Conservation (phyloP, 2,329 filamentous ascomycete genomes). For the Paracoccidioides lutzii region DNA sequence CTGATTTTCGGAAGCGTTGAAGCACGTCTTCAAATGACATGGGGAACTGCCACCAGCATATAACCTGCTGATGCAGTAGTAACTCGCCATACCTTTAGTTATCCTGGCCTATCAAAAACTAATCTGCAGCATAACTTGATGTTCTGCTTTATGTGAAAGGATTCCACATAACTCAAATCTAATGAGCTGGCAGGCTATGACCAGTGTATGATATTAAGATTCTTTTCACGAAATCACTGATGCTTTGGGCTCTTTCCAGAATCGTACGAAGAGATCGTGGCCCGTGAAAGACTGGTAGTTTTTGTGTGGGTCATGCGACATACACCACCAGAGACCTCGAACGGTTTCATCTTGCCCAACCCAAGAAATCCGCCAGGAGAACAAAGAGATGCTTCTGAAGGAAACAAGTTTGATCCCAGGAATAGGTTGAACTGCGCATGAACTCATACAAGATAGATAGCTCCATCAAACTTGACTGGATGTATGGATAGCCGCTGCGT, state of each 20-base stretch:
- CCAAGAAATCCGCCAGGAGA: slow-evolving; percentile 19
- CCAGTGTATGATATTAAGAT: slow-evolving; percentile 14
- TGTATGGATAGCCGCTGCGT: too few species aligned
- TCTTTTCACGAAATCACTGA: slow-evolving; percentile 10
- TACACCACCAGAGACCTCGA: slow-evolving; percentile 13
- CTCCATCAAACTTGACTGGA: not conserved
- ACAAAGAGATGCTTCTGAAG: slow-evolving; percentile 26
- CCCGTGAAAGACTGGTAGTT: slow-evolving; percentile 6
- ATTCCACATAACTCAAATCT: slow-evolving; percentile 13
- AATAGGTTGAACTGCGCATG: slow-evolving; percentile 26
- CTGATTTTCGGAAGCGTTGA: slow-evolving; percentile 13
- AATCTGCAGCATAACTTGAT: slow-evolving; percentile 7
- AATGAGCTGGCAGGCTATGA: slow-evolving; percentile 7
- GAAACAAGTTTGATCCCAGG: slow-evolving; percentile 34
- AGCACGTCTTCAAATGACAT: slow-evolving; percentile 10
- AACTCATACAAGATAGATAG: not conserved
- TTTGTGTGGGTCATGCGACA: slow-evolving; percentile 9
- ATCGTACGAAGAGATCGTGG: slow-evolving; percentile 16
- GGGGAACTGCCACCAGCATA: slow-evolving; percentile 11
- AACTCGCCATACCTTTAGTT: not conserved
- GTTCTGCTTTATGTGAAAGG: slow-evolving; percentile 11
- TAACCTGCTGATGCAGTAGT: slow-evolving; percentile 12
- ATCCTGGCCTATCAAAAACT: not conserved
- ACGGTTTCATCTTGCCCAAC: slow-evolving; percentile 14
- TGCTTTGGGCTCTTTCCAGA: slow-evolving; percentile 12